These are phyloP conservation scores for Obba rivulosa DNA, from an alignment of 768 basidiomycete species.

Conservation along the genomic window DNA sequence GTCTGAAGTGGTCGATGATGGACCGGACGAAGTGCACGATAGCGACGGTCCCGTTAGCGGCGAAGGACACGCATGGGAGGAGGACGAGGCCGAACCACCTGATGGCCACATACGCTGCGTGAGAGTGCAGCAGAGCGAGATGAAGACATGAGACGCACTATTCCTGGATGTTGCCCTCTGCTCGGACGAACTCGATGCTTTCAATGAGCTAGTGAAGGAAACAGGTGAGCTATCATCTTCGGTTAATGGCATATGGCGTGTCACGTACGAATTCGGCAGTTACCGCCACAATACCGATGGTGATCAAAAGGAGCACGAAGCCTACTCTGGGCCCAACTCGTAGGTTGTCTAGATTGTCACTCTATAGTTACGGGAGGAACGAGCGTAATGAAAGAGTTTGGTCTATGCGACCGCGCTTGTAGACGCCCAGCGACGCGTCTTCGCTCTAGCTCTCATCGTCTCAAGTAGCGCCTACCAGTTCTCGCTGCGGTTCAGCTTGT, in stretches of 20 bases:
- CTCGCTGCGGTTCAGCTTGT: too few relatives aligned
- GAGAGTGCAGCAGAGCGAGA: not conserved
- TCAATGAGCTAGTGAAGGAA: conserved; percentile 47
- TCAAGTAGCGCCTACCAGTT: too few relatives aligned
- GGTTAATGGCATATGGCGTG: not conserved
- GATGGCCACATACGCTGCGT: not conserved
- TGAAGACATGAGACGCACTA: conserved; percentile 38
- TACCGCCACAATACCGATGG: conserved; percentile 56
- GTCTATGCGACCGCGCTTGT: too few relatives aligned
- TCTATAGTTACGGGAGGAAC: too few relatives aligned
- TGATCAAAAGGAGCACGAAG: conserved; percentile 42
- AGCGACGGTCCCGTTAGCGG: conserved; percentile 60
- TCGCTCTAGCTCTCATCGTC: too few relatives aligned
- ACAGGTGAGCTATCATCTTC: not conserved
- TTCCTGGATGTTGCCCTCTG: conserved; percentile 35
- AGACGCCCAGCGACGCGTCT: too few relatives aligned
- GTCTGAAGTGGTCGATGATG: conserved; percentile 13
- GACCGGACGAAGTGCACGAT: conserved; percentile 48
- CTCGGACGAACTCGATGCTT: conserved; percentile 51
- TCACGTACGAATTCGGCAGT: conserved; percentile 65
- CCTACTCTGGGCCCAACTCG: conserved; percentile 60
- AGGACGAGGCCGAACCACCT: conserved; percentile 74
- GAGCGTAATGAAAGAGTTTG: too few relatives aligned
- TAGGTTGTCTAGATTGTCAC: conserved; percentile 36
- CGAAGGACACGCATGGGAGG: conserved; percentile 67